phyloP scores from a whole-genome alignment of 768 basidiomycete species.

The Leucocoprinus leucothites region DNA sequence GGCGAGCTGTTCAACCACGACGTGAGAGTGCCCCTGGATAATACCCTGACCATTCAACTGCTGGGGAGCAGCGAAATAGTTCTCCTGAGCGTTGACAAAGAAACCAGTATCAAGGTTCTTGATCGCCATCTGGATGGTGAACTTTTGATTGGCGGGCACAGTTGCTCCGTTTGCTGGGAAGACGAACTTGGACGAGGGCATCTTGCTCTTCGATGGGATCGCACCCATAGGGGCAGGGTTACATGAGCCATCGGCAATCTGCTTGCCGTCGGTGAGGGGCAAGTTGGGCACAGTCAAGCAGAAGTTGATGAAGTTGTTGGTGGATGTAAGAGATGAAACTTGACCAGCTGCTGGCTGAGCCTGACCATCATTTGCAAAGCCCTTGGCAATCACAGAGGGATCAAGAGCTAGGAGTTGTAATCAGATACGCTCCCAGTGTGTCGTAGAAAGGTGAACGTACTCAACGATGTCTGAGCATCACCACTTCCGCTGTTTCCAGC shows the following conservation, averaged over 20 bases:
- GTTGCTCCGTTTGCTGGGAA: conserved; percentile 41
- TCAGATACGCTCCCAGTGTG: not conserved
- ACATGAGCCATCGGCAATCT: conserved; percentile 50
- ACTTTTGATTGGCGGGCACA: conserved; percentile 42
- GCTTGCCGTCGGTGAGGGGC: conserved; percentile 55
- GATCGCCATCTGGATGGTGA: conserved; percentile 51
- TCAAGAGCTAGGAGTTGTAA: conserved; percentile 35
- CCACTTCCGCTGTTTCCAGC: conserved; percentile 17
- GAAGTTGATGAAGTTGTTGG: conserved; percentile 66
- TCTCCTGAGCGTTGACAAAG: conserved; percentile 53
- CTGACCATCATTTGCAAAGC: conserved; percentile 51
- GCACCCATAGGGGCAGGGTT: conserved; percentile 60
- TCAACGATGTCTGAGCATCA: conserved; percentile 35
- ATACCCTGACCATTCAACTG: conserved; percentile 47
- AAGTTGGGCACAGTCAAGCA: conserved; percentile 41
- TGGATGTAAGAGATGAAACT: conserved; percentile 51
- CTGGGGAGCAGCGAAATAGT: conserved; percentile 57
- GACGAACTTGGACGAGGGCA: conserved; percentile 50
- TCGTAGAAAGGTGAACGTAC: conserved; percentile 17
- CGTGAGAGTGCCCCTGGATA: conserved; percentile 57
- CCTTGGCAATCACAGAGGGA: conserved; percentile 38
- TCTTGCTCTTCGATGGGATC: conserved; percentile 44
- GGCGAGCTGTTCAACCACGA: conserved; percentile 52
- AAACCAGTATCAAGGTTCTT: conserved; percentile 44
- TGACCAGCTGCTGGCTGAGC: conserved; percentile 38